These are phyloP conservation scores for Aspergillus carbonarius DNA, from an alignment of 2,329 filamentous ascomycete genomes.

Conservation along the genomic window DNA sequence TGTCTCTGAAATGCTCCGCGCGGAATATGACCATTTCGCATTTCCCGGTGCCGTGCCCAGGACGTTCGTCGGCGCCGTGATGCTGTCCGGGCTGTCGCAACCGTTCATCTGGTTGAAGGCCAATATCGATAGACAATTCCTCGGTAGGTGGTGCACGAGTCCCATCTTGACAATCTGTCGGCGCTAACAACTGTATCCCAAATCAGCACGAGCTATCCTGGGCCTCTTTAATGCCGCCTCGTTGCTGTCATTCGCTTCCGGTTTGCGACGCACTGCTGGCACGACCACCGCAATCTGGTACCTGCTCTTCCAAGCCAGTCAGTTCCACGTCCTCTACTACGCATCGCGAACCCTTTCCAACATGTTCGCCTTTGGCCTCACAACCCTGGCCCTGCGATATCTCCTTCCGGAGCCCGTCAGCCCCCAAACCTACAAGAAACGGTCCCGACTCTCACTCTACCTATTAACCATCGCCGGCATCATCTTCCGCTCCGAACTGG, in stretches of 20 bases:
- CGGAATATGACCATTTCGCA: constrained; percentile 80
- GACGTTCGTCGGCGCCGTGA: constrained; percentile 79
- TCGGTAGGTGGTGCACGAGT: constrained; percentile 45
- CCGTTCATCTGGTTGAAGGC: constrained; percentile 61
- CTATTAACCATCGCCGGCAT: constrained; percentile 77
- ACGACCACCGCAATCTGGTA: constrained; percentile 73
- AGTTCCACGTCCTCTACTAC: constrained; percentile 94
- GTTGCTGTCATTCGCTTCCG: constrained; percentile 64
- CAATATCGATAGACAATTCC: constrained; percentile 57
- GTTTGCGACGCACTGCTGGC: constrained; percentile 68
- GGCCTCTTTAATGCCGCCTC: constrained; percentile 72
- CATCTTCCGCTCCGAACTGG: constrained; percentile 87
- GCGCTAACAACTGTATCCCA: neutral
- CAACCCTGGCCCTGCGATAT: constrained; percentile 45
- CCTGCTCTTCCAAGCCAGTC: constrained; percentile 70
- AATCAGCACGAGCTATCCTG: constrained; percentile 68
- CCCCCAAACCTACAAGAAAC: constrained; percentile 35
- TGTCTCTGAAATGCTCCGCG: constrained; percentile 54
- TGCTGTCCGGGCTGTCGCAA: constrained; percentile 71
- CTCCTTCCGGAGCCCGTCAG: constrained; percentile 47
- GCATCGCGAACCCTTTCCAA: constrained; percentile 89
- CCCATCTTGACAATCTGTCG: neutral
- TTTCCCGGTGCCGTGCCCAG: constrained; percentile 91
- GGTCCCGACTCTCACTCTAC: constrained; percentile 65
- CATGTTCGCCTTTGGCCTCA: constrained; percentile 86